These are phyloP conservation scores for Trichoderma koningiopsis DNA, from an alignment of 2,329 filamentous ascomycete species.

Conservation along the genomic window DNA sequence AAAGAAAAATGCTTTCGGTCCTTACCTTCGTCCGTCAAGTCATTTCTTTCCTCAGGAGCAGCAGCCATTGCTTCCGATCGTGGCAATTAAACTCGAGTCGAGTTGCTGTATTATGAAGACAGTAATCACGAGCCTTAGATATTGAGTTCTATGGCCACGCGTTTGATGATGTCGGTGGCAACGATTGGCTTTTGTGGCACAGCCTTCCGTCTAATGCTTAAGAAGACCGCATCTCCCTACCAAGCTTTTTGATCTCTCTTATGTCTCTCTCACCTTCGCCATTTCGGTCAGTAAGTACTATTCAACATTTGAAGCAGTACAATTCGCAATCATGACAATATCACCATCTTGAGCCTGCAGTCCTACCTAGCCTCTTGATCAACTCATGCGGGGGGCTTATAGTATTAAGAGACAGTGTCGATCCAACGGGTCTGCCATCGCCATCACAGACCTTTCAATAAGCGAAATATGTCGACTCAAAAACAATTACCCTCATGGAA, in stretches of 20 bases:
- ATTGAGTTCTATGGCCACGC: neutral
- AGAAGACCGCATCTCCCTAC: neutral
- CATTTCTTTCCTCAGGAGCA: neutral
- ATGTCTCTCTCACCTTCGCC: neutral
- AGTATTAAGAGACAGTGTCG: too few species aligned
- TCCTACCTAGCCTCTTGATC: neutral
- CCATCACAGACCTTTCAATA: neutral
- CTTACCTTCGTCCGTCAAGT: neutral
- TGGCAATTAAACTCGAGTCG: neutral
- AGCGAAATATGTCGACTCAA: neutral
- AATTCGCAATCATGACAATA: neutral
- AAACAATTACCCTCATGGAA: neutral
- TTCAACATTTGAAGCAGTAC: neutral
- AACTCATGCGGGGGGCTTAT: neutral
- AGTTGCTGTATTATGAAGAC: neutral
- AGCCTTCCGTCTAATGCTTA: conserved; percentile 15
- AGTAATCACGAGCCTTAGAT: neutral
- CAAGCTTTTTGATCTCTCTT: neutral
- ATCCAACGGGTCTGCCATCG: neutral
- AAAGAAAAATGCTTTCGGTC: neutral
- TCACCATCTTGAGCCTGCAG: too few species aligned
- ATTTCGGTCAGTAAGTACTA: neutral
- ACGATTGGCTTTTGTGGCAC: conserved; percentile 14
- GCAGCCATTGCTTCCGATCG: neutral
- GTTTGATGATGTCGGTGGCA: conserved; percentile 20